A percentile compares a stretch with the other conserved stretches of the same genome.
These are phyloP conservation scores for Cladosporium sp. DNA, from an alignment of 2,329 filamentous ascomycete genomes.

Conservation along the genomic window DNA sequence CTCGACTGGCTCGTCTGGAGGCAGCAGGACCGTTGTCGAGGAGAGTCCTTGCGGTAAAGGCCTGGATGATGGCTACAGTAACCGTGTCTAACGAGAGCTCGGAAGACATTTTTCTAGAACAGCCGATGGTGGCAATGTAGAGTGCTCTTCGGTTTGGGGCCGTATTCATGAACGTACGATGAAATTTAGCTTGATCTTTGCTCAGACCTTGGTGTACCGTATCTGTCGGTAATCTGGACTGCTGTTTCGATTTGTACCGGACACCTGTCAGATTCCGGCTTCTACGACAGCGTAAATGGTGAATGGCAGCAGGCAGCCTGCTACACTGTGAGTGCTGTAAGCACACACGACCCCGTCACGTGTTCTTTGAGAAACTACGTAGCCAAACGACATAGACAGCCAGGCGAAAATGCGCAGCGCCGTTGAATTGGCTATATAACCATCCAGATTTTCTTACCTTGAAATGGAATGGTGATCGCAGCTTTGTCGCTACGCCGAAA, in stretches of 20 bases:
- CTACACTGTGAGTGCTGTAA: background rate
- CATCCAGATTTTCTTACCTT: background rate
- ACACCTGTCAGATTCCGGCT: no score
- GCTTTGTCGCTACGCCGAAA: background rate
- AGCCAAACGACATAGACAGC: no score
- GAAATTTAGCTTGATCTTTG: background rate
- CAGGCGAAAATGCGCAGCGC: background rate
- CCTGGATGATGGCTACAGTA: background rate
- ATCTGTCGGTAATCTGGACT: no score
- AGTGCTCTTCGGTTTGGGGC: background rate
- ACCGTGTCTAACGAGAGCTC: slow-evolving; percentile 14
- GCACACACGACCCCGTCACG: background rate
- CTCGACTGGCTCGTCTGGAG: background rate
- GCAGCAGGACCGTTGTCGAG: slow-evolving; percentile 19
- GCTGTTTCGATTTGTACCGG: no score
- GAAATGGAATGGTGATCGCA: background rate
- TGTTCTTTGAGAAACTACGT: background rate
- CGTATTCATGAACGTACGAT: background rate
- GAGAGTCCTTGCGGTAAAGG: background rate
- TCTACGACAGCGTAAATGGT: no score
- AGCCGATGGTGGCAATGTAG: slow-evolving; percentile 24
- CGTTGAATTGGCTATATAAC: no score
- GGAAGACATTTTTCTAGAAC: slow-evolving; percentile 24
- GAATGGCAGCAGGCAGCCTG: no score
- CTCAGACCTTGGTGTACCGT: background rate